These are phyloP conservation scores for Microthyrium microscopicum DNA, from an alignment of 2,329 filamentous ascomycete genomes.

Conservation along the genomic window DNA sequence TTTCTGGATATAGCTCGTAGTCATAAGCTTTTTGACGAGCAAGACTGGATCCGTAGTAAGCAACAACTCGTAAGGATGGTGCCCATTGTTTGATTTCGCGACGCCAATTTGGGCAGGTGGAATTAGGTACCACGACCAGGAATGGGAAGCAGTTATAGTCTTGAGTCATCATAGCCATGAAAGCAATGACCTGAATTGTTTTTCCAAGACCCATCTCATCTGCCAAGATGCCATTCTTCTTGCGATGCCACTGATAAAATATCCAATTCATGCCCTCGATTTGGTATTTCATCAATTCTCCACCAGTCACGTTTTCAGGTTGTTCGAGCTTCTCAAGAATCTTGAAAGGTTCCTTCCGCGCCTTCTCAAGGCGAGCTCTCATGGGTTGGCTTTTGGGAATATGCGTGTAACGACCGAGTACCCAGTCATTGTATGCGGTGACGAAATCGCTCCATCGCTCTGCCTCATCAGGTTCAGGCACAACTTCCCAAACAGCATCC, in stretches of 20 bases:
- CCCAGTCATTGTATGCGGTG: constrained; percentile 70
- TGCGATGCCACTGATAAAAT: constrained; percentile 69
- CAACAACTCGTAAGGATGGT: constrained; percentile 71
- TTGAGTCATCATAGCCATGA: constrained; percentile 52
- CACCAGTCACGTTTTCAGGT: constrained; percentile 55
- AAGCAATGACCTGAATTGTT: constrained; percentile 79
- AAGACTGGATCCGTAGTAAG: constrained; percentile 66
- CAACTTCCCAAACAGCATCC: constrained; percentile 76
- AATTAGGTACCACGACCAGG: constrained; percentile 81
- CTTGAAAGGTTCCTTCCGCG: constrained; percentile 49
- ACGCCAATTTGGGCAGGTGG: constrained; percentile 94
- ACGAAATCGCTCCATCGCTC: constrained; percentile 66
- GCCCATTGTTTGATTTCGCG: constrained; percentile 92
- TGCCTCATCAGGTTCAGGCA: constrained; percentile 47
- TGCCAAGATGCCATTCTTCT: constrained; percentile 76
- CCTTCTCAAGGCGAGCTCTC: constrained; percentile 49
- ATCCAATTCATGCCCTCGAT: constrained; percentile 90
- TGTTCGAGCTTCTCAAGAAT: constrained; percentile 53
- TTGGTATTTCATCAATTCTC: constrained; percentile 85
- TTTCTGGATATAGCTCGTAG: constrained; percentile 67
- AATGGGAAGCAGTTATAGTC: constrained; percentile 71
- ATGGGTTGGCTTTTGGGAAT: constrained; percentile 38
- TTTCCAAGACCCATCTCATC: constrained; percentile 98
- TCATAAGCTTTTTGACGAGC: constrained; percentile 61
- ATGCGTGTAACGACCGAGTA: constrained; percentile 61